Evolutionary conservation across 352 stramenopile genomes (phyloP), one percentile per base, ranked within the genome.

Genomic region (Ochromonadaceae sp.): DNA sequence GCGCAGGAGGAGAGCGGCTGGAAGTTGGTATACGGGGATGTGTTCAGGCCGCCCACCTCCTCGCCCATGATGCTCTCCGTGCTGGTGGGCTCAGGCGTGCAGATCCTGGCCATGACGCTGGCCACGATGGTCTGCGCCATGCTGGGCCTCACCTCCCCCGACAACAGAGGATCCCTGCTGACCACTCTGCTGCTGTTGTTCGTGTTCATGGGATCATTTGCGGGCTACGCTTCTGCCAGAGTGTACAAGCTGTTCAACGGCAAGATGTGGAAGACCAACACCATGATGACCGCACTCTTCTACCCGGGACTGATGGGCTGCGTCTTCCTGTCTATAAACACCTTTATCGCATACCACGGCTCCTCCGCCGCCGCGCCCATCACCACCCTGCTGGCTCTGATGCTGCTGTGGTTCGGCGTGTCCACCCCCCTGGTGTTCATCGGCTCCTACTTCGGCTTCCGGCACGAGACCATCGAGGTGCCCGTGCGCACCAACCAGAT

Each of bases 351-450:
- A 12, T 59, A 78, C 41, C 71, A 76, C 40, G 74, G 77, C 9
- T 80, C 81, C 36, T 81, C 82, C 5, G 85, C 78, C 3, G 74
- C 88, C 17, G 86, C 98, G 32, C 86, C 85, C 28, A 96, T 99
- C 68, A 82, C 88, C 35, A 97, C 90, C n/a, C 81, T 99, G 25
- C 83, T 98, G 41, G 82, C 85, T 40, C 74, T 99, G 25, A 84
- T 98, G 25, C 79, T 95, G 49, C 81, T 99, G 43, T 99, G 92
- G 92, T 94, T 96, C 38, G 90, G 85, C 61, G 92, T 99, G 48
- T 95, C 88, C 4, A 88, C 96, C 52, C 93, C 93, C n/a, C 78
- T 98, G 15, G 91, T 97, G 31, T 98, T 98, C 77, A 75, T 97
- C 32, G 93, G 93, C 17, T 92, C 83, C 68, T 98, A 96, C 81